Evolutionary conservation across 2,329 filamentous ascomycete species (phyloP).

Genomic region (Diaporthe caulivora): DNA sequence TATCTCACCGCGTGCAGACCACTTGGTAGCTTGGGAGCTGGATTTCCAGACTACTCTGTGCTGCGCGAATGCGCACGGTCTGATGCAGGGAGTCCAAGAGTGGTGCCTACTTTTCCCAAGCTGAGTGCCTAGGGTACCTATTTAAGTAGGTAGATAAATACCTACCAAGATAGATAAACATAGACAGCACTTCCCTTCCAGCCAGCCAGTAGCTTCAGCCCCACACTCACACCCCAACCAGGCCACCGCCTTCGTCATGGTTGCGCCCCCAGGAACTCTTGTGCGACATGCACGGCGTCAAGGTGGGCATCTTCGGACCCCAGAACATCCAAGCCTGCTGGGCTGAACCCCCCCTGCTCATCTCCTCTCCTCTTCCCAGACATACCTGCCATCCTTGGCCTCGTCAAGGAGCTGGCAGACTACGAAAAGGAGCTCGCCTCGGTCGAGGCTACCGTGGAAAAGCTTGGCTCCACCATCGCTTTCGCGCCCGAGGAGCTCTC

Average conservation of each 20-base stretch:
- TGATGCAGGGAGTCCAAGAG: neutral
- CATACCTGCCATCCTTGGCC: conserved; percentile 80
- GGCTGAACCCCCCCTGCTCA: no score
- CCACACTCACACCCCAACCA: conserved; percentile 43
- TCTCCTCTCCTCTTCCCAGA: conserved; percentile 63
- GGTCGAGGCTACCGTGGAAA: conserved; percentile 83
- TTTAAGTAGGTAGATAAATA: neutral
- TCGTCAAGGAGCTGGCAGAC: conserved; percentile 87
- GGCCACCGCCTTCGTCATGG: neutral
- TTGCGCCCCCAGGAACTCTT: conserved; percentile 40
- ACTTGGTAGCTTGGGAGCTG: no score
- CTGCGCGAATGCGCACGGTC: conserved; percentile 1
- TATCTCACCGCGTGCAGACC: neutral
- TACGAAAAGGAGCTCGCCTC: conserved; percentile 84
- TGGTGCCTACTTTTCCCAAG: neutral
- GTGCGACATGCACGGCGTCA: conserved; percentile 71
- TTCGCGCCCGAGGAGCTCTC: conserved; percentile 71
- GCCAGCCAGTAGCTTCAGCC: neutral
- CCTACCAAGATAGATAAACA: neutral
- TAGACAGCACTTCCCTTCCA: no score
- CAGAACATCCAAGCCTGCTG: neutral
- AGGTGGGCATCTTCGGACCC: conserved; percentile 55
- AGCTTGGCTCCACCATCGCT: conserved; percentile 80
- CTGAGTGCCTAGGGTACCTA: neutral
- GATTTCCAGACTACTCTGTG: no score